Base-by-base conservation (phyloP, 148 eudicot species). In the Arbutus unedo region DNA sequence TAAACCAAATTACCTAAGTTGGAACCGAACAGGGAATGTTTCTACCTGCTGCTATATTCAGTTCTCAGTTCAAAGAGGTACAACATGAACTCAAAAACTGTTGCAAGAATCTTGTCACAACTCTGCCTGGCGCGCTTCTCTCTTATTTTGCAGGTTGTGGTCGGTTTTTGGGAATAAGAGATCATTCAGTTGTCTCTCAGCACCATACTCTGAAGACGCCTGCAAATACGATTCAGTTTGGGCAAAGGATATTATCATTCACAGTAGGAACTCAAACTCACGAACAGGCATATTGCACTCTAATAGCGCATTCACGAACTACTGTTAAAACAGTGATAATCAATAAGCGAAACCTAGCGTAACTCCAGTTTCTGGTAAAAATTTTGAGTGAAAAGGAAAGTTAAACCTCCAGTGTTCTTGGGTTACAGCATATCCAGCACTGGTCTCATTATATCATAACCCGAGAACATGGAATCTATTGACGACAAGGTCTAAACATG, bases 181-280 rank as follows among this genome's bases (percentile, higher is more conserved):
- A 83, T 93, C 90, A 78, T 96, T 96, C 72, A 96, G 88, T 85
- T 94, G 94, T 87, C 93, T 96, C 84, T 94, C 99, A 6, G 97
- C 99, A 85, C 98, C 89, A 84, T 96, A 96, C 82, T 94, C 98
- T 8, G 99, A 96, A 48, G 98, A 86, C 83, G 97, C 99, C 99
- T 96, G 94, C 88, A 88, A 81, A 82, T 64, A 67, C 15, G 71
- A 64, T 38, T n/a, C 31, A 13, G 76, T 73, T 73, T 8, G 49
- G 53, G 15, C 31, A n/a, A 72, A 73, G 41, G 51, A 19, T 3
- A 62, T 11, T 48, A 48, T 49, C 68, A 82, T n/a, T 15, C 43
- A 25, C 45, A 50, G 18, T 76, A 57, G 73, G 21, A 50, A 41
- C 23, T 67, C 49, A 76, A 41, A 6, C 57, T 31, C 19, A 60